Evolutionary conservation across 768 basidiomycete genomes (phyloP).

Genomic region (Pulveroboletus sp.): DNA sequence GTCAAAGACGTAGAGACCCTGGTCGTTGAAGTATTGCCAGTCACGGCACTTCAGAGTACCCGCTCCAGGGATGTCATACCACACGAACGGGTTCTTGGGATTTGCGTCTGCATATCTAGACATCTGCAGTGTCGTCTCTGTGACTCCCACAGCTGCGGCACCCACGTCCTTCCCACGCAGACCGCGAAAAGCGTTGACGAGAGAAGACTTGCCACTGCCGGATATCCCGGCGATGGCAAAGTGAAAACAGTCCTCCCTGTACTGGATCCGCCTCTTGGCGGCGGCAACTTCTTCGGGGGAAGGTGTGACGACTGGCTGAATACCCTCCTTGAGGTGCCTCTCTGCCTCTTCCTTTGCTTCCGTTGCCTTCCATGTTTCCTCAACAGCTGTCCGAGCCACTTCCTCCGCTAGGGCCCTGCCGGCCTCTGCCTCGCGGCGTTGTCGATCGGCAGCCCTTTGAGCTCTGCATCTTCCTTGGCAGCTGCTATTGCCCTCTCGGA

Average conservation of each 20-base stretch:
- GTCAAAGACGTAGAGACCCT: slow-evolving; percentile 36
- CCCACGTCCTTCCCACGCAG: slow-evolving; percentile 14
- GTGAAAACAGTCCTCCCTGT: slow-evolving; percentile 26
- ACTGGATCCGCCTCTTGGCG: slow-evolving; percentile 15
- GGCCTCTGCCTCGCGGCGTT: neutral
- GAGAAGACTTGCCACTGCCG: slow-evolving; percentile 34
- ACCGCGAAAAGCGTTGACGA: slow-evolving; percentile 34
- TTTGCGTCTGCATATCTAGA: slow-evolving; percentile 24
- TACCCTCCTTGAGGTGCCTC: slow-evolving; percentile 18
- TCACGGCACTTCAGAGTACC: slow-evolving; percentile 29
- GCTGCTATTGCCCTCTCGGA: neutral
- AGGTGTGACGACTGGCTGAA: slow-evolving; percentile 25
- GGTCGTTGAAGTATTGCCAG: slow-evolving; percentile 36
- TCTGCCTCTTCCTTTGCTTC: slow-evolving; percentile 16
- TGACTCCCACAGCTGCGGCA: slow-evolving; percentile 28
- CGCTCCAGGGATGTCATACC: slow-evolving; percentile 37
- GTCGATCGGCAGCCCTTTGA: neutral
- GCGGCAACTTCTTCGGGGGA: slow-evolving; percentile 15
- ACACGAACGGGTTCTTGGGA: slow-evolving; percentile 21
- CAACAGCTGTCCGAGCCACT: slow-evolving; percentile 6
- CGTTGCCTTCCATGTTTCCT: slow-evolving; percentile 7
- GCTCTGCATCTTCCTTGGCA: neutral
- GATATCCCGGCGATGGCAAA: slow-evolving; percentile 32
- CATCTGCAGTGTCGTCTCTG: slow-evolving; percentile 25
- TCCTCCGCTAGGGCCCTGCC: slow-evolving; percentile 4